Evolutionary conservation across 108 stramenopile genomes (phyloP).

Genomic region (Mayamaea pseudoterrestris): DNA sequence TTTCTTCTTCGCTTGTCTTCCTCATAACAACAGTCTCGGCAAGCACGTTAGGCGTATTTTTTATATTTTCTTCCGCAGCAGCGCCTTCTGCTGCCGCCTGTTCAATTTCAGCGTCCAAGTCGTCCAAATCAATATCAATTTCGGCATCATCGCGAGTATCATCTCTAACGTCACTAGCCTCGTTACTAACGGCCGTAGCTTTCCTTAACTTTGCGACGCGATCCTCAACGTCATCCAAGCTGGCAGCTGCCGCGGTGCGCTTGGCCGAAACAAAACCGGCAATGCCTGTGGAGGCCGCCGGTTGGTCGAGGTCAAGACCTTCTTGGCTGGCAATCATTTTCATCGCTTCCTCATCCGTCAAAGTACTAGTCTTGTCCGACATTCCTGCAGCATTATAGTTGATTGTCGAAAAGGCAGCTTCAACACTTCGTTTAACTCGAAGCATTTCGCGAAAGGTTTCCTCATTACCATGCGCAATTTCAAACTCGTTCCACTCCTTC

Average conservation of each 20-base stretch:
- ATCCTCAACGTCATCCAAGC: conserved; percentile 80
- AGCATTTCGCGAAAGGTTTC: conserved; percentile 98
- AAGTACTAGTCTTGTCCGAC: conserved; percentile 31
- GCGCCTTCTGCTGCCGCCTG: conserved; percentile 19
- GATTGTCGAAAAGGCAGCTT: conserved; percentile 83
- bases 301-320: conserved; percentile 40
- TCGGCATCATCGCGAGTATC: conserved; percentile 48
- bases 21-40: too few relatives aligned
- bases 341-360: conserved; percentile 79
- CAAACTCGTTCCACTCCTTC: conserved; percentile 96
- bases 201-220: conserved; percentile 70
- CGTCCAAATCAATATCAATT: conserved; percentile 72
- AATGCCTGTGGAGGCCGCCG: conserved; percentile 14
- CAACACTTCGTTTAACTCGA: conserved; percentile 84
- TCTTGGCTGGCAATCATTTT: conserved; percentile 69
- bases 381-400: conserved; percentile 89
- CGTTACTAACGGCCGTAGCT: conserved; percentile 18
- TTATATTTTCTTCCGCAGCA: conserved; percentile 5
- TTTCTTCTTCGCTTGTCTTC: neutral
- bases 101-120: conserved; percentile 25
- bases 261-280: conserved; percentile 52
- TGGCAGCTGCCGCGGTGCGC: conserved; percentile 44
- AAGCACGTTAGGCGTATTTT: neutral
- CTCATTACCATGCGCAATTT: conserved; percentile 93
- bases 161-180: neutral